Evolutionary conservation across 306 rosid species (phyloP), one percentile per base, ranked within the genome.

Genomic region (Glycine latifolia): DNA sequence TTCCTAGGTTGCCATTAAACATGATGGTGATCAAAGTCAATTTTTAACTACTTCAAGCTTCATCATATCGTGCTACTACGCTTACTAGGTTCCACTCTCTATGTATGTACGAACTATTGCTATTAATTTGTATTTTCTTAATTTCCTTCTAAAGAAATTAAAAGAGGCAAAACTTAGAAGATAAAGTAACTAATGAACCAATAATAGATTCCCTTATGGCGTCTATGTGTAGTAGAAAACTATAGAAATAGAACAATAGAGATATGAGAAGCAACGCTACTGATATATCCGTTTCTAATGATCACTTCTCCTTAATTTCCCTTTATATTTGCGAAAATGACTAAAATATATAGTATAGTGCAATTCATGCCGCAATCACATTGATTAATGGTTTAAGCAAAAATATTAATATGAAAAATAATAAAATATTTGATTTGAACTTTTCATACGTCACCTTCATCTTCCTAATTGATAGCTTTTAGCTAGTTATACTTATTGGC

Each of bases 11-110:
- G 14, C 62, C 46, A 78, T 73, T 43, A 43, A 43, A 9, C 47
- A 43, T 39, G 47, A 3, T 41, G 47, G 2, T 43, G 2, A 43
- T 43, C 47, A 43, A 43, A 43, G 9, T 43, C 47, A 43, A 43
- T 43, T 43, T 83, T 10, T 52, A 44, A 53, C 86, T 62, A 52
- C 61, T 71, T 83, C 60, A 60, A 76, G 15, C 35, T 62, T 20
- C 7, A 41, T 41, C 44, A 41, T 41, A 41, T 43, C 47, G 9
- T 43, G 47, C 47, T 43, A 43, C 47, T 41, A 41, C 44, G 44
- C 44, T 41, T 41, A 41, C 6, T 41, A 41, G 44, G 6, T 41
- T 41, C 31, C 44, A 41, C 44, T 41, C 44, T 3, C 6, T 41
- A 35, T 4, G 39, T 41, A 41, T 6, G 31, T 26, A 26, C 31